Conservation (phyloP, 23 red algal genomes). For the Gracilaria vermiculophylla region DNA sequence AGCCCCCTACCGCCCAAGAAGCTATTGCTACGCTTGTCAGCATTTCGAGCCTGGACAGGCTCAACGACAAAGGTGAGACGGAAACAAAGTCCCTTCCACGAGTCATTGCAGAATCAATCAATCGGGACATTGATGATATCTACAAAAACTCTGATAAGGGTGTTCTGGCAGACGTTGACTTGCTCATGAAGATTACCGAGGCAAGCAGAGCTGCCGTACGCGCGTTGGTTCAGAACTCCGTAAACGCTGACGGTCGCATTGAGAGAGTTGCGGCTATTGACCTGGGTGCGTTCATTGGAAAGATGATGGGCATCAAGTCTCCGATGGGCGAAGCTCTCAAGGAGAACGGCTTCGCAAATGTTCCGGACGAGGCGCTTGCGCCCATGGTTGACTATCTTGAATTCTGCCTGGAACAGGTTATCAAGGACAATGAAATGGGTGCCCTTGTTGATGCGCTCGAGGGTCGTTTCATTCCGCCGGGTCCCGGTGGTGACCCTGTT, state of each 20-base stretch:
- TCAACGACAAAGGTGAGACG: slow-evolving; percentile 72
- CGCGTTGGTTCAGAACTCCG: slow-evolving; percentile 76
- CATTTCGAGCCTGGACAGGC: slow-evolving; percentile 92
- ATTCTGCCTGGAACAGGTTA: slow-evolving; percentile 90
- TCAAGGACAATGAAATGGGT: slow-evolving; percentile 90
- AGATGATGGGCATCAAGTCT: slow-evolving; percentile 71
- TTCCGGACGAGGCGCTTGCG: slow-evolving; percentile 70
- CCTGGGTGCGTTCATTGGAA: slow-evolving; percentile 64
- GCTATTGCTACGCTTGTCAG: slow-evolving; percentile 96
- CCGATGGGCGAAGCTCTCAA: slow-evolving; percentile 75
- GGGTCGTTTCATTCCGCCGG: slow-evolving; percentile 90
- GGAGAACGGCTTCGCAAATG: slow-evolving; percentile 81
- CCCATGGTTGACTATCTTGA: slow-evolving; percentile 91
- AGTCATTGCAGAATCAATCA: slow-evolving; percentile 86
- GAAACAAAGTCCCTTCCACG: slow-evolving; percentile 73
- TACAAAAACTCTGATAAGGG: slow-evolving; percentile 82
- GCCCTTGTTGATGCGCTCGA: slow-evolving; percentile 84
- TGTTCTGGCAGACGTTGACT: slow-evolving; percentile 88
- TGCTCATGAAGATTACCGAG: slow-evolving; percentile 82
- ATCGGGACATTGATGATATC: slow-evolving; percentile 92
- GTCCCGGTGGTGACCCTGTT: slow-evolving; percentile 97
- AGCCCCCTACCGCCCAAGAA: slow-evolving; percentile 92
- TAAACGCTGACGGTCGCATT: slow-evolving; percentile 89
- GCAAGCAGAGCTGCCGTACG: slow-evolving; percentile 86
- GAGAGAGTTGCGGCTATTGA: slow-evolving; percentile 70